phyloP scores from a whole-genome alignment of 495 filamentous ascomycete genomes.

The Hapsidospora chrysogenum region DNA sequence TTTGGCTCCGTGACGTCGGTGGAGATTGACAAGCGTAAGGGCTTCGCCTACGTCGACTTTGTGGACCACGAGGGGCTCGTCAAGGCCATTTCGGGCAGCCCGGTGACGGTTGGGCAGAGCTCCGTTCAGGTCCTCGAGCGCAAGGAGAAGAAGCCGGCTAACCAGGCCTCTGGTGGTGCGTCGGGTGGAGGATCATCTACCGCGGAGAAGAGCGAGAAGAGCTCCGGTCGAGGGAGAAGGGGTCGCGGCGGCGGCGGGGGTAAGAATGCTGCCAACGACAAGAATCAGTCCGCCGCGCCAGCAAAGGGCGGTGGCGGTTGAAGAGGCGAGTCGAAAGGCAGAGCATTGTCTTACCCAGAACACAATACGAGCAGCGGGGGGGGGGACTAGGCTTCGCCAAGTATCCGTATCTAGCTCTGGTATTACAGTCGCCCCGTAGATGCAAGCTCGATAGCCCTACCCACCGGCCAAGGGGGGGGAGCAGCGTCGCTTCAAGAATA shows the following conservation, averaged over 20 bases:
- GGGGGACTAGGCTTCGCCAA: too few species aligned
- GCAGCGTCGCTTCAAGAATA: too few species aligned
- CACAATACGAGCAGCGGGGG: too few species aligned
- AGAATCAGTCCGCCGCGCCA: not conserved
- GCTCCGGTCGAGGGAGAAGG: slow-evolving; percentile 1
- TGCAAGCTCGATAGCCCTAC: too few species aligned
- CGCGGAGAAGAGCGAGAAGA: slow-evolving; percentile 2
- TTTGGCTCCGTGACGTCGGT: slow-evolving; percentile 61
- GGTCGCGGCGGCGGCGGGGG: slow-evolving; percentile 1
- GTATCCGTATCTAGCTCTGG: too few species aligned
- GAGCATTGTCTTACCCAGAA: too few species aligned
- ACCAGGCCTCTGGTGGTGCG: not conserved
- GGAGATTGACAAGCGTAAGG: slow-evolving; percentile 85
- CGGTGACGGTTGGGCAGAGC: slow-evolving; percentile 64
- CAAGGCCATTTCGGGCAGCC: slow-evolving; percentile 67
- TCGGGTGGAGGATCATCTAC: not conserved
- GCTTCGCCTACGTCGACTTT: slow-evolving; percentile 84
- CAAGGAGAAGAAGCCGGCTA: slow-evolving; percentile 32
- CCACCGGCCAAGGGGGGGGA: too few species aligned
- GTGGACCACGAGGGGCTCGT: slow-evolving; percentile 48
- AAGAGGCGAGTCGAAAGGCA: too few species aligned
- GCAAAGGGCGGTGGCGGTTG: not conserved
- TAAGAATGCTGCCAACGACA: not conserved
- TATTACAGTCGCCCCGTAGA: too few species aligned
- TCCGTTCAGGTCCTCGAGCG: slow-evolving; percentile 74